Base-by-base conservation (phyloP, 108 stramenopile genomes). In the Skeletonema potamos region DNA sequence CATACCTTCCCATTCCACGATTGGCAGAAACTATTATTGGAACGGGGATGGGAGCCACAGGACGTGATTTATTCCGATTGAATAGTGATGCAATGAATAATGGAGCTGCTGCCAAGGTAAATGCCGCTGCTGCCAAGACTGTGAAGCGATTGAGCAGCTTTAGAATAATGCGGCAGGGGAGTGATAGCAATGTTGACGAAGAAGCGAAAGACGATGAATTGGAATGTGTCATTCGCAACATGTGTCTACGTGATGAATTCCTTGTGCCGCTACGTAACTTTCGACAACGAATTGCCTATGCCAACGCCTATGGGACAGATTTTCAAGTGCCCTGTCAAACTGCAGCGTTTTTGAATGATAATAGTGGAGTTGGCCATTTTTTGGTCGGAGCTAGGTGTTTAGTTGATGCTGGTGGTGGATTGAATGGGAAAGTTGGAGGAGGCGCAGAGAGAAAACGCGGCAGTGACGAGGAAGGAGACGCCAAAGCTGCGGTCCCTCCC, bases 221-320 rank as follows among this genome's bases (percentile, higher is more conserved):
- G 62, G 81, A 73, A 64, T 81, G 79, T 36, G 67, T 82, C 24
- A 77, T 82, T 58, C 72, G 66, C 11, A 77, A 68, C 72, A 82
- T 82, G 81, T 82, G 81, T 32, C 44, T 77, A 11, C 57, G 73
- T 24, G 65, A 74, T 0, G 69, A 74, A 27, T 95, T 77, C 63
- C 66, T 95, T 17, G 54, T 60, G 8, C 90, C 94, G 0, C 73
- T 95, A 29, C 60, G 71, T 1, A 60, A 67, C 48, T 95, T 95
- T 76, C 87, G 89, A 15, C 77, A 82, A 60, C 61, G 94, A 8
- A 86, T 92, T 28, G 91, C 91, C 8, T 95, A 91, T 81, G 91
- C 91, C 72, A 95, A 95, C 81, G 89, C 89, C n/a, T 95, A 87
- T 54, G 77, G 84, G 22, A 95, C 94, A 4, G 94, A 95, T 73